Conservation (phyloP, 768 basidiomycete genomes). For the Naematelia aurantialba region DNA sequence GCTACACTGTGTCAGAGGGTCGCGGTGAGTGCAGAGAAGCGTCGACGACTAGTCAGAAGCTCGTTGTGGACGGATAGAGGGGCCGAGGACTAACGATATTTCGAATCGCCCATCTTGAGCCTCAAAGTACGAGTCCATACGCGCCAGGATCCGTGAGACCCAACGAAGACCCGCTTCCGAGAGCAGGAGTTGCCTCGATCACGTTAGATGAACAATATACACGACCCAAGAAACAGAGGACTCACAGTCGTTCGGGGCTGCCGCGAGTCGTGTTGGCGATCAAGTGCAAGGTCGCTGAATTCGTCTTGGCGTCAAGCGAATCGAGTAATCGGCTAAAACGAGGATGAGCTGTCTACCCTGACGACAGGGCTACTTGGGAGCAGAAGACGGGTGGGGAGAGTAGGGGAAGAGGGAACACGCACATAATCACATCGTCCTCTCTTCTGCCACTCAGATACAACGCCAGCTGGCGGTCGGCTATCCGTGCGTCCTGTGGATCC, state of each 20-base stretch:
- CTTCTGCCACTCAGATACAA: constrained; percentile 68
- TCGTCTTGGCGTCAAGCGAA: constrained; percentile 62
- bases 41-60: background rate
- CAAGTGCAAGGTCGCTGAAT: constrained; percentile 64
- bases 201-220: background rate
- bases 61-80: background rate
- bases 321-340: constrained; percentile 55
- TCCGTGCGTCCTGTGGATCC: constrained; percentile 55
- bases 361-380: too few species aligned
- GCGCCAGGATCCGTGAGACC: constrained; percentile 66
- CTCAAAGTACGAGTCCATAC: constrained; percentile 68
- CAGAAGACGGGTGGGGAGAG: constrained; percentile 31
- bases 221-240: background rate
- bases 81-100: constrained; percentile 58
- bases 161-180: constrained; percentile 54
- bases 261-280: constrained; percentile 68
- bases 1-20: background rate
- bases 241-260: constrained; percentile 59
- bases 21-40: constrained; percentile 5
- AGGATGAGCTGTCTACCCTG: too few species aligned
- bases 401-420: constrained; percentile 47
- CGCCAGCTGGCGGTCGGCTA: constrained; percentile 59
- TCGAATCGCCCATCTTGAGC: constrained; percentile 68
- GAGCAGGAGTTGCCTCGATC: constrained; percentile 26
- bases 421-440: constrained; percentile 65